Conservation (phyloP, 768 basidiomycete genomes). For the Suillus placidus region DNA sequence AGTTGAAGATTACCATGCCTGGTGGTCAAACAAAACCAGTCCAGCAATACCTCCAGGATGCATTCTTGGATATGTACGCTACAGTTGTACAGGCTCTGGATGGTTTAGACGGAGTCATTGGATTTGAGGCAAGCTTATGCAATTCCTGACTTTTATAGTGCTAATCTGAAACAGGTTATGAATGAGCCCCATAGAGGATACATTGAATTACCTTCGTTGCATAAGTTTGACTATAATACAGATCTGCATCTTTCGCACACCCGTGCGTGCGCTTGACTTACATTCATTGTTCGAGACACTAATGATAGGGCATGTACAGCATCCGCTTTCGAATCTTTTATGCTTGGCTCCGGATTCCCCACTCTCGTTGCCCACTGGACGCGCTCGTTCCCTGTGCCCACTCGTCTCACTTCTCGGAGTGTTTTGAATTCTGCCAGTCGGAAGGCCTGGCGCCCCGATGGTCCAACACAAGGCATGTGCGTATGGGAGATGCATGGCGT, state of each 20-base stretch:
- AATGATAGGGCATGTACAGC: conserved; percentile 43
- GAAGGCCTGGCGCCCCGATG: conserved; percentile 73
- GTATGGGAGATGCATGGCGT: conserved; percentile 93
- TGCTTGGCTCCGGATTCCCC: conserved; percentile 87
- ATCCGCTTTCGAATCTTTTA: conserved; percentile 85
- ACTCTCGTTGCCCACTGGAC: conserved; percentile 79
- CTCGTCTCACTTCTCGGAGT: conserved; percentile 57
- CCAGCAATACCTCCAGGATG: conserved; percentile 81
- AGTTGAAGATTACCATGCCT: conserved; percentile 54
- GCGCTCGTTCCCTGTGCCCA: conserved; percentile 89
- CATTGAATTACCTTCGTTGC: conserved; percentile 77
- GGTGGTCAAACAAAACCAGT: conserved; percentile 59
- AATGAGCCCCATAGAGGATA: conserved; percentile 97
- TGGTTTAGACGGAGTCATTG: conserved; percentile 77
- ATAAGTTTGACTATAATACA: conserved; percentile 91
- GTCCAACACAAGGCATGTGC: conserved; percentile 73
- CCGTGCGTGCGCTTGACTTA: conserved; percentile 50
- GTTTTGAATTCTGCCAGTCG: conserved; percentile 61
- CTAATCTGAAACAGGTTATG: conserved; percentile 61
- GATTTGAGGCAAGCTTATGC: conserved; percentile 74
- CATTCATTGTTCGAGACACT: not conserved
- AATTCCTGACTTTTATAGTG: not conserved
- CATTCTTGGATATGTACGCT: conserved; percentile 80
- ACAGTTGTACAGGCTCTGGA: conserved; percentile 67
- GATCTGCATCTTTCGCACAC: conserved; percentile 85